Percentiles rank a stretch among this genome's conserved stretches.
Conservation (phyloP, 441 rosid species). For the Gossypium schwendimanii region DNA sequence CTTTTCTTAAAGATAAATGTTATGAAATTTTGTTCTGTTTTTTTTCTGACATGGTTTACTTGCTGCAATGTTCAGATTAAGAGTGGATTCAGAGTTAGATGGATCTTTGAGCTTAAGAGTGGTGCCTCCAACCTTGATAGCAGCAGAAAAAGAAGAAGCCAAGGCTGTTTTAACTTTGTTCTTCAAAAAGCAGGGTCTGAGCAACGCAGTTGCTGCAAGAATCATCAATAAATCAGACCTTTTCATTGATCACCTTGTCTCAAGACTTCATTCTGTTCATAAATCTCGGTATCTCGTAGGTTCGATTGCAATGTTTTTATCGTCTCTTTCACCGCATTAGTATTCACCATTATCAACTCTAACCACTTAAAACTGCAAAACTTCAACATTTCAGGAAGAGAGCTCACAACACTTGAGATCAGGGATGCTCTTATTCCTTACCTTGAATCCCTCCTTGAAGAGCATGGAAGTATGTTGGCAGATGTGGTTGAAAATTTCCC, state of each 20-base stretch:
- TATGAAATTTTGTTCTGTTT: too few species aligned
- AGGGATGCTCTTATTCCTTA: constrained; percentile 65
- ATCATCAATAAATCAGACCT: constrained; percentile 56
- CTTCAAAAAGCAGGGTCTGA: constrained; percentile 74
- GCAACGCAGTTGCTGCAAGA: constrained; percentile 48
- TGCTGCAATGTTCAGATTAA: too few species aligned
- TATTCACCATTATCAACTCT: background rate
- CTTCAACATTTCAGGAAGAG: constrained; percentile 44
- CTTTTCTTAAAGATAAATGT: too few species aligned
- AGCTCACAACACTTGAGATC: constrained; percentile 73
- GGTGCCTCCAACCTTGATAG: constrained; percentile 52
- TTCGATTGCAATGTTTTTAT: constrained; percentile 32
- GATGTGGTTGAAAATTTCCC: constrained; percentile 60
- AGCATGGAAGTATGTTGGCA: constrained; percentile 40
- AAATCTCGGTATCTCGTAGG: constrained; percentile 70
- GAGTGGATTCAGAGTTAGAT: constrained; percentile 41
- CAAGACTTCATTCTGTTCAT: constrained; percentile 56
- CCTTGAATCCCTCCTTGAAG: constrained; percentile 51
- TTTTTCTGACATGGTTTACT: too few species aligned
- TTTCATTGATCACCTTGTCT: constrained; percentile 61
- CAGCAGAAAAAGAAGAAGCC: constrained; percentile 92
- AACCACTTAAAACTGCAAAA: constrained; percentile 7
- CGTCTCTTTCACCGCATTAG: background rate
- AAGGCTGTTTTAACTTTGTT: constrained; percentile 76
- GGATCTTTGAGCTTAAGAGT: constrained; percentile 41